Evolutionary conservation across 2,329 filamentous ascomycete species (phyloP), one percentile per base, ranked within the genome.

Genomic region (Aureobasidium uvarum): DNA sequence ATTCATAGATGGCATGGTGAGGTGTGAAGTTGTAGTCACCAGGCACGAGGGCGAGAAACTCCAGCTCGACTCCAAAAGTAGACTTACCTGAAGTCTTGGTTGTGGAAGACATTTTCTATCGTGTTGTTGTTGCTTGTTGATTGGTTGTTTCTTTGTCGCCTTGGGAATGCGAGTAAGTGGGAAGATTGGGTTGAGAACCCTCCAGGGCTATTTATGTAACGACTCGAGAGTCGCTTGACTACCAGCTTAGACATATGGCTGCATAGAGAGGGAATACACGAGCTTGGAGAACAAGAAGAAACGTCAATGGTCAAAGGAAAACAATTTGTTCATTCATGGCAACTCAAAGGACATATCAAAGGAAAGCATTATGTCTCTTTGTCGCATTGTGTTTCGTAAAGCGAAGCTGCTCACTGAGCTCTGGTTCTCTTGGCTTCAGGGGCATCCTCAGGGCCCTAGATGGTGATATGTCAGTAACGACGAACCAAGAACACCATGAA

Each of bases 41-140:
- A 33, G 46, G 48, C 7, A 28, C 48, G 18, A 63, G 7, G 6
- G 50, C 60, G 48, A 63, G 16, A 14, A 63, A 63, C n/a, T 63
- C 48, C 8, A 63, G 7, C 25, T 63, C 60, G 1, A 63, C 43
- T 16, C 60, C 60, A 36, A 63, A 33, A 16, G 48, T 63, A 14
- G 45, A 51, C 58, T 62, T 45, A 62, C 58, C 58, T 25, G 58
- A 23, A 62, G 58, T 48, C 33, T 23, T 36, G n/a, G 43, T 11
- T 14, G 28, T 48, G 28, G 18, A 25, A 20, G 45, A 31, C 56
- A 60, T 60, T 2, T 10, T 60, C 3, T 18, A 1, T 36, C 16
- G 48, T 51, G 16, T n/a, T 48, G 41, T 60, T 20, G 39, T 11
- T 20, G 39, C 5, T 11, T 48, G 18, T 20, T 62, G n/a, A 7